Evolutionary conservation across 2,329 filamentous ascomycete genomes (phyloP).

Genomic region (Botryotinia narcissicola): DNA sequence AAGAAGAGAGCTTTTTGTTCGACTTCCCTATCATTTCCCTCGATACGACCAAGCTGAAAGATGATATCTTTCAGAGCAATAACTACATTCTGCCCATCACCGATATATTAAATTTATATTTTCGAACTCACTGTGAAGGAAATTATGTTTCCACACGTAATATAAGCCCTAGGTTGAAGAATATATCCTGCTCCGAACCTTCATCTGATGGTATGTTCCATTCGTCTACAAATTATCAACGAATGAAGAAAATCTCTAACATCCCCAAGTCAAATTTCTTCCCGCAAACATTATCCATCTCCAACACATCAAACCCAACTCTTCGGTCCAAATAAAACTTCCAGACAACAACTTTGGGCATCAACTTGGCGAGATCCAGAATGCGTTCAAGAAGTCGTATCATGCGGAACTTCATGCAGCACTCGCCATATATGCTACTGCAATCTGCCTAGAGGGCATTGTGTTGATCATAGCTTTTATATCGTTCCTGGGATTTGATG

Average conservation of each 20-base stretch:
- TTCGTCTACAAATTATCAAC: not conserved
- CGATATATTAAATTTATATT: slow-evolving; percentile 10
- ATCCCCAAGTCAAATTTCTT: not conserved
- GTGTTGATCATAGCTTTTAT: not conserved
- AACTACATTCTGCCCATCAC: not conserved
- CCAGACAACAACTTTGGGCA: not conserved
- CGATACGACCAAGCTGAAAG: slow-evolving; percentile 4
- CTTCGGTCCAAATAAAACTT: not conserved
- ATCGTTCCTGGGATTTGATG: not conserved
- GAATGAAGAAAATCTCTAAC: not conserved
- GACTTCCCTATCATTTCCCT: slow-evolving; percentile 1
- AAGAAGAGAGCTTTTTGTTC: not conserved
- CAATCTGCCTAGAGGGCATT: not conserved
- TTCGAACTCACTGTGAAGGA: slow-evolving; percentile 2
- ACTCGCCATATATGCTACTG: not conserved
- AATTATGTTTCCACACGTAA: not conserved
- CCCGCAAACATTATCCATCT: slow-evolving; percentile 1
- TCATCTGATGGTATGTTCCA: slow-evolving; percentile 8
- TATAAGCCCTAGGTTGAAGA: not conserved
- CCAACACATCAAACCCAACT: not conserved
- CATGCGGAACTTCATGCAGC: not conserved
- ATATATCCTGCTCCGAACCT: not conserved
- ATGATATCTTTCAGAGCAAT: not conserved
- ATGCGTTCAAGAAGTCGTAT: not conserved
- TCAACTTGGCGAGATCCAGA: slow-evolving; percentile 4